These are phyloP conservation scores for Penicillium nucicola DNA, from an alignment of 495 filamentous ascomycete genomes.

Conservation along the genomic window DNA sequence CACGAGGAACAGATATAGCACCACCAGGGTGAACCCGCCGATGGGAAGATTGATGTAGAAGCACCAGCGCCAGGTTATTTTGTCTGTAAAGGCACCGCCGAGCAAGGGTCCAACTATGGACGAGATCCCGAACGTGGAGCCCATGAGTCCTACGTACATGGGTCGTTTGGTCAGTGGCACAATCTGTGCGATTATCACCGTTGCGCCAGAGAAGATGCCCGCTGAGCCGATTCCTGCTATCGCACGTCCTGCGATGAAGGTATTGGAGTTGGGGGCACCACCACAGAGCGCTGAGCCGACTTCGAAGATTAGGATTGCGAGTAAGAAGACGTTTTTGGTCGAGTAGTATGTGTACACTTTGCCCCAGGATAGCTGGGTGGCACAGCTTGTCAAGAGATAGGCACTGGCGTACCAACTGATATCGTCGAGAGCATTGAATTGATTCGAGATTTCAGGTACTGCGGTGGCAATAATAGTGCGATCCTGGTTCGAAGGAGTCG, in stretches of 20 bases:
- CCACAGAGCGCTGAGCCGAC: constrained; percentile 69
- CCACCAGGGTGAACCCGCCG: constrained; percentile 46
- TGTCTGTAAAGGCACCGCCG: constrained; percentile 30
- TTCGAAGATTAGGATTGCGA: constrained; percentile 58
- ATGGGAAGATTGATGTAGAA: constrained; percentile 66
- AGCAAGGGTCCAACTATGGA: constrained; percentile 46
- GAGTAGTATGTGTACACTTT: constrained; percentile 63
- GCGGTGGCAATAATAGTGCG: constrained; percentile 70
- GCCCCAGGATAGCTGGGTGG: constrained; percentile 51
- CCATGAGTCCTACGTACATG: constrained; percentile 45
- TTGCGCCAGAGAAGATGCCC: constrained; percentile 49
- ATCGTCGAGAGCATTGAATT: constrained; percentile 62
- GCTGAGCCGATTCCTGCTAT: constrained; percentile 51
- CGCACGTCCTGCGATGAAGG: constrained; percentile 64
- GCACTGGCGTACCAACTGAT: constrained; percentile 54
- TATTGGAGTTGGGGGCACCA: constrained; percentile 62
- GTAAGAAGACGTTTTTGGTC: constrained; percentile 55
- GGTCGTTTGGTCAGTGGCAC: constrained; percentile 55
- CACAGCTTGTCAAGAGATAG: constrained; percentile 47
- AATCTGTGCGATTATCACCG: constrained; percentile 54
- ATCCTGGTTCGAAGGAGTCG: constrained; percentile 29
- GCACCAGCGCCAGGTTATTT: constrained; percentile 56
- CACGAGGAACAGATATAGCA: constrained; percentile 48
- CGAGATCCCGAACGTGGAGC: constrained; percentile 52
- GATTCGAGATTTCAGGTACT: constrained; percentile 64